Percentiles rank a stretch among this genome's conserved stretches.
These are phyloP conservation scores for Yamadazyma endophytica DNA, from an alignment of 805 yeast species.

Conservation along the genomic window DNA sequence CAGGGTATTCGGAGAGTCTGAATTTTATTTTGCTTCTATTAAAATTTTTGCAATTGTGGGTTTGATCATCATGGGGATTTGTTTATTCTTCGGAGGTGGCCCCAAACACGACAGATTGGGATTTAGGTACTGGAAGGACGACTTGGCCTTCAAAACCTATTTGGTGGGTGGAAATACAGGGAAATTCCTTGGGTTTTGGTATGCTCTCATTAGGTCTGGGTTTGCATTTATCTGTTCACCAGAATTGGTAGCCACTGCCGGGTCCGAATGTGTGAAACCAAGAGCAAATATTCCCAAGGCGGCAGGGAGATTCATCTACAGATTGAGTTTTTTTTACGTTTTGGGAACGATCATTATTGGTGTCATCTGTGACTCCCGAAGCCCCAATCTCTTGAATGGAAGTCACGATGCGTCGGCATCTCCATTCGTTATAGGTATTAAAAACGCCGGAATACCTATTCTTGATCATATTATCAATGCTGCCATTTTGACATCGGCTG, in stretches of 20 bases:
- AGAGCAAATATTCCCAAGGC: slow-evolving; percentile 50
- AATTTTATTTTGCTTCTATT: slow-evolving; percentile 58
- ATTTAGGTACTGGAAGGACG: slow-evolving; percentile 58
- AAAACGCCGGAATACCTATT: slow-evolving; percentile 55
- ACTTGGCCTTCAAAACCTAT: slow-evolving; percentile 38
- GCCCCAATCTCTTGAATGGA: slow-evolving; percentile 19
- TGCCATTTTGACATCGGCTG: slow-evolving; percentile 56
- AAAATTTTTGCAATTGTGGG: slow-evolving; percentile 63
- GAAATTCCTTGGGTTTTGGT: slow-evolving; percentile 60
- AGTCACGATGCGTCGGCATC: slow-evolving; percentile 52
- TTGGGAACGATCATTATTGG: slow-evolving; percentile 39
- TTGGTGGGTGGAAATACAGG: slow-evolving; percentile 53
- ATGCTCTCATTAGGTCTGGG: slow-evolving; percentile 59
- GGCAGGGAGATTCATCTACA: slow-evolving; percentile 52
- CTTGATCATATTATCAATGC: slow-evolving; percentile 62
- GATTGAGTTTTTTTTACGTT: slow-evolving; percentile 40
- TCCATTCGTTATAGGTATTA: slow-evolving; percentile 63
- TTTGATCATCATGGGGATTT: slow-evolving; percentile 55
- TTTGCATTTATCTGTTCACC: slow-evolving; percentile 63
- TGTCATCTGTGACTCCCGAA: slow-evolving; percentile 29
- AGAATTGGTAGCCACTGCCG: slow-evolving; percentile 71
- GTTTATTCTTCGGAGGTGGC: slow-evolving; percentile 73
- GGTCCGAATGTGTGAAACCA: slow-evolving; percentile 36
- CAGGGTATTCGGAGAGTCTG: slow-evolving; percentile 49
- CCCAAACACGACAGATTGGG: slow-evolving; percentile 72